These are phyloP conservation scores for Leishmania braziliensis DNA, from an alignment of 208 protist genomes.

Conservation along the genomic window DNA sequence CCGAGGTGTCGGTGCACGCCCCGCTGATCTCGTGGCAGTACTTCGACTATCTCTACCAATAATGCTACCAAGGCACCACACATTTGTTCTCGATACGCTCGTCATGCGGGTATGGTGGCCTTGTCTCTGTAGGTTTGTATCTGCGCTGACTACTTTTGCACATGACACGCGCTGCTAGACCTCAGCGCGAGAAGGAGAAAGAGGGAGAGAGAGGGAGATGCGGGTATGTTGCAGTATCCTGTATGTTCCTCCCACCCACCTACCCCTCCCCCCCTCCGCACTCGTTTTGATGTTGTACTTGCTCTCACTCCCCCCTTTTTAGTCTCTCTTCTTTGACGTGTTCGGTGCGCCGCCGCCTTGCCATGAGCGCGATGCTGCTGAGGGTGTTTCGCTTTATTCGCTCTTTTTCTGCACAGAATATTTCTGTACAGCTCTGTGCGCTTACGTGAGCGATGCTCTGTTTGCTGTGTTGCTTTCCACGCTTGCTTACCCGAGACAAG, in stretches of 20 bases:
- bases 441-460: not conserved
- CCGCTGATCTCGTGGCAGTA: conserved; percentile 66
- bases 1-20: conserved; percentile 47
- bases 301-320: not conserved
- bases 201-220: not conserved
- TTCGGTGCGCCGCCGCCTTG: not conserved
- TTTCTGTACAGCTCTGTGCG: not conserved
- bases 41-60: conserved; percentile 69
- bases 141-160: not conserved
- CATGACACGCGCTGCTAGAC: not conserved
- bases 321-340: not conserved
- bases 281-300: not conserved
- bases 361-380: not conserved
- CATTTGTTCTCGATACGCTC: not conserved
- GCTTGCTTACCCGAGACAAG: not conserved
- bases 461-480: not conserved
- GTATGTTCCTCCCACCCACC: not conserved
- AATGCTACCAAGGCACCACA: not conserved
- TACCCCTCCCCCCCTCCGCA: not conserved
- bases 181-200: not conserved
- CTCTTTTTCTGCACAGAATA: not conserved
- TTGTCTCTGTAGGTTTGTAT: not conserved
- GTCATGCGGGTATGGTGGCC: not conserved
- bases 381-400: too few relatives aligned
- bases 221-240: not conserved